phyloP scores from a whole-genome alignment of 495 filamentous ascomycete species.

The Penicillium pancosmium region DNA sequence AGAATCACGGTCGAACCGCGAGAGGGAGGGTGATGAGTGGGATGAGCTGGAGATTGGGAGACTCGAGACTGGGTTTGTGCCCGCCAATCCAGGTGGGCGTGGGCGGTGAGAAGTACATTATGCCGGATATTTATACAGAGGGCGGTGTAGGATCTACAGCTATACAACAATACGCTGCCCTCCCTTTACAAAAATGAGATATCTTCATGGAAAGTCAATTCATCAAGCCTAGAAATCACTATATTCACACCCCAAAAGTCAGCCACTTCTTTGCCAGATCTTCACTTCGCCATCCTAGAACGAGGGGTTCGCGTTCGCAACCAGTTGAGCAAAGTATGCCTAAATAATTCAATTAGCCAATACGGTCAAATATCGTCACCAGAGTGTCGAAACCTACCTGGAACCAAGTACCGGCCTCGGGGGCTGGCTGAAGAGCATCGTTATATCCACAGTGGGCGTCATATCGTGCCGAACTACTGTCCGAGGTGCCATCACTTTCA shows the following conservation, averaged over 20 bases:
- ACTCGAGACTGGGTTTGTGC: conserved; percentile 11
- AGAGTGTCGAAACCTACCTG: conserved; percentile 46
- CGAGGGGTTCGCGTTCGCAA: conserved; percentile 22
- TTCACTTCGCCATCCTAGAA: conserved; percentile 3
- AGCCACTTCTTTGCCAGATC: background rate
- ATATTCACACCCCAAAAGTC: background rate
- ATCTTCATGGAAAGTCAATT: too few species aligned
- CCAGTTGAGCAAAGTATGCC: conserved; percentile 30
- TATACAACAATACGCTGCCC: background rate
- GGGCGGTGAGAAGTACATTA: conserved; percentile 23
- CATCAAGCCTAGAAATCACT: background rate
- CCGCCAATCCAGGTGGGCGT: conserved; percentile 15
- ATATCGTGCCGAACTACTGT: conserved; percentile 63
- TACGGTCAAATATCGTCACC: background rate
- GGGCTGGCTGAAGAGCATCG: conserved; percentile 65
- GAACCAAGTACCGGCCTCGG: conserved; percentile 80
- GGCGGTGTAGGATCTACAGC: background rate
- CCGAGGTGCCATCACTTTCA: conserved; percentile 76
- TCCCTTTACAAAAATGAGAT: too few species aligned
- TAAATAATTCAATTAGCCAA: conserved; percentile 15
- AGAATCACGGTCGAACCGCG: conserved; percentile 7
- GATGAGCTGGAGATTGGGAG: conserved; percentile 12
- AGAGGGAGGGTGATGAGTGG: conserved; percentile 2
- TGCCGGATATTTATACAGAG: background rate
- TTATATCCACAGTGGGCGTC: conserved; percentile 70